Base-by-base conservation (phyloP, 2,329 filamentous ascomycete species). In the Huntiella decipiens region DNA sequence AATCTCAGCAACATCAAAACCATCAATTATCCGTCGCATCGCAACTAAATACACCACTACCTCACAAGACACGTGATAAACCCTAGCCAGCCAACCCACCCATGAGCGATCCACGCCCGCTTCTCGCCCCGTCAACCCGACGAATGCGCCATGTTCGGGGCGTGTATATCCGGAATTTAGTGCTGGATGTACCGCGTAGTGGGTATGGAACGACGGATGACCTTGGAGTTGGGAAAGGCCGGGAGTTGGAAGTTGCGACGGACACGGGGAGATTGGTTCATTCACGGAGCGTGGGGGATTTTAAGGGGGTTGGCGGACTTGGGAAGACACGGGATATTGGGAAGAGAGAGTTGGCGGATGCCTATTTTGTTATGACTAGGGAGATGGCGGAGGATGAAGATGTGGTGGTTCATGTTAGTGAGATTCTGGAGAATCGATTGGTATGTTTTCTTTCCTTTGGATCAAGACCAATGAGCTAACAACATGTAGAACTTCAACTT, bases 401-500 rank as follows among this genome's bases (percentile, higher is more conserved):
- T 40, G 78, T 84, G 12, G 86, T 88, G 0, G 64, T 95, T n/a
- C 95, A 95, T 59, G 74, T 94, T 54, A 94, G 86, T 56, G 88
- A 96, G 62, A 68, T 81, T 16, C 73, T 78, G 22, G 73, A 81
- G 53, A 76, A 77, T 55, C 77, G 82, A n/a, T 86, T 85, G 62
- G 70, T 73, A 61, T 39, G 52, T 47, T 35, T 17, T 12, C 12
- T 19, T 28, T 5, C 33, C 13, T n/a, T 40, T 12, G 36, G 32
- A 28, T 28, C 6, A 28, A 7, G 22, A 28, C 22, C 22, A 28
- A 28, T 28, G 32, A 51, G 50, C 17, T 53, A 34, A 42, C 35
- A 38, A 4, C 12, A 28, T 12, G 12, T 44, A 73, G 71, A 95
- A 95, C 59, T 91, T 91, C 52, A 85, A 81, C 54, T 96, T 94